Percentiles rank a stretch among this genome's conserved stretches.
Evolutionary conservation across 805 yeast species (phyloP).

Genomic region (Vanderwaltozyma polyspora): DNA sequence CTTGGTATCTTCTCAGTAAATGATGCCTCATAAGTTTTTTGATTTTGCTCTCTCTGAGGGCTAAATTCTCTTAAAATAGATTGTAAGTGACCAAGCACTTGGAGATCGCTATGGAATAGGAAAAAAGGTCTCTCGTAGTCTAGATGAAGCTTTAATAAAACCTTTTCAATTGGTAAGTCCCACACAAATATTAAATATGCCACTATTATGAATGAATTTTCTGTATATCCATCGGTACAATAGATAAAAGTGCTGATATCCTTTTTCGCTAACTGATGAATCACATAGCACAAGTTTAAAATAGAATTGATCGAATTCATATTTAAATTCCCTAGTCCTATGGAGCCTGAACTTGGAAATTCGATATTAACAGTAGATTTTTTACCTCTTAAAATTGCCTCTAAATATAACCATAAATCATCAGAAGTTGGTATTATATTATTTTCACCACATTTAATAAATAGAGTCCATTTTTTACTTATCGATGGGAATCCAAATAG

Average conservation of each 20-base stretch:
- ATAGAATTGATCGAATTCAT: slow-evolving; percentile 54
- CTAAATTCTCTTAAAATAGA: slow-evolving; percentile 47
- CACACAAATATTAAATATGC: slow-evolving; percentile 63
- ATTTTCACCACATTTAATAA: slow-evolving; percentile 49
- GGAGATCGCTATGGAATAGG: slow-evolving; percentile 66
- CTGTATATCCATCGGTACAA: slow-evolving; percentile 90
- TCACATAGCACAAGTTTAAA: slow-evolving; percentile 52
- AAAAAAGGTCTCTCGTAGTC: slow-evolving; percentile 70
- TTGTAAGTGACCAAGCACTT: slow-evolving; percentile 54
- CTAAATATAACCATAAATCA: slow-evolving; percentile 15
- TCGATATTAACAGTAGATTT: slow-evolving; percentile 27
- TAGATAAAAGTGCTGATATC: slow-evolving; percentile 44
- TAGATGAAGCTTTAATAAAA: slow-evolving; percentile 51
- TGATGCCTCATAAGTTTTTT: neutral
- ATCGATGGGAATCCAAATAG: slow-evolving; percentile 42
- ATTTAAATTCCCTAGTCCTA: slow-evolving; percentile 65
- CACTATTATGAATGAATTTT: slow-evolving; percentile 64
- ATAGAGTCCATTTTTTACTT: slow-evolving; percentile 36
- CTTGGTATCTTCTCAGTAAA: neutral
- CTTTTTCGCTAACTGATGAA: slow-evolving; percentile 18
- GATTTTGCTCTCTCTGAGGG: slow-evolving; percentile 31
- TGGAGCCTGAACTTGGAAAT: slow-evolving; percentile 79
- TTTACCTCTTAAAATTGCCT: slow-evolving; percentile 4
- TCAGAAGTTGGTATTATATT: slow-evolving; percentile 40
- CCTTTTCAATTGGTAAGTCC: slow-evolving; percentile 49